phyloP scores from a whole-genome alignment of 2,329 filamentous ascomycete species.

The Cladorrhinum sp. region DNA sequence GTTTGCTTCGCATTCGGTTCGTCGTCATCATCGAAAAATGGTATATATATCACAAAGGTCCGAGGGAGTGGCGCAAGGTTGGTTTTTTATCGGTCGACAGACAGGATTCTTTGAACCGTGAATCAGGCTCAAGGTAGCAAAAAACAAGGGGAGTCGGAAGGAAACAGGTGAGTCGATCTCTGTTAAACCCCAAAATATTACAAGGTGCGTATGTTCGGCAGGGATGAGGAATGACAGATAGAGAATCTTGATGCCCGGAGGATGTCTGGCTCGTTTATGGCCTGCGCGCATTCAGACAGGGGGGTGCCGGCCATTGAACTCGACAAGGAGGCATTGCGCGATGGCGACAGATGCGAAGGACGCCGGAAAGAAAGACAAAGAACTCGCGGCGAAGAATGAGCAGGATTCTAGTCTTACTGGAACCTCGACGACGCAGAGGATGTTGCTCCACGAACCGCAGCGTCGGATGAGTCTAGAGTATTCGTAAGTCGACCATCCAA shows the following conservation, averaged over 20 bases:
- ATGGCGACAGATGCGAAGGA: not conserved
- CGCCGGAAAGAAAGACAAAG: not conserved
- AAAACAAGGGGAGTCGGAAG: conserved; percentile 1
- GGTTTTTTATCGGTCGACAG: not conserved
- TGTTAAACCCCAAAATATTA: conserved; percentile 7
- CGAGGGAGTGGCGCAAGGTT: conserved; percentile 3
- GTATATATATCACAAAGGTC: conserved; percentile 16
- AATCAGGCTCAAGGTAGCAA: not conserved
- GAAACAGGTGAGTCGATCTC: not conserved
- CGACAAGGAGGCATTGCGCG: too few species aligned
- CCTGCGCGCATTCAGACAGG: not conserved
- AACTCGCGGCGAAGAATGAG: not conserved
- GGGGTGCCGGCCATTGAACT: too few species aligned
- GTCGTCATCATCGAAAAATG: conserved; percentile 26
- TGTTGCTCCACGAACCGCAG: conserved; percentile 23
- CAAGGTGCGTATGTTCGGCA: conserved; percentile 2
- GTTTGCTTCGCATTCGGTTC: conserved; percentile 21
- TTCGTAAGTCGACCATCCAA: conserved; percentile 4
- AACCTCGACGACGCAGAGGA: conserved; percentile 25
- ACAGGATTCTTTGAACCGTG: conserved; percentile 6
- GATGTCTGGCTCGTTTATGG: too few species aligned
- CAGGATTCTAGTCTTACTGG: conserved; percentile 18
- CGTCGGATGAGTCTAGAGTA: conserved; percentile 28
- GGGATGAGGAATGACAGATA: not conserved
- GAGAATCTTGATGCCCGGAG: not conserved